Conservation (phyloP, 2,329 filamentous ascomycete species). For the Didymosphaeria variabile region DNA sequence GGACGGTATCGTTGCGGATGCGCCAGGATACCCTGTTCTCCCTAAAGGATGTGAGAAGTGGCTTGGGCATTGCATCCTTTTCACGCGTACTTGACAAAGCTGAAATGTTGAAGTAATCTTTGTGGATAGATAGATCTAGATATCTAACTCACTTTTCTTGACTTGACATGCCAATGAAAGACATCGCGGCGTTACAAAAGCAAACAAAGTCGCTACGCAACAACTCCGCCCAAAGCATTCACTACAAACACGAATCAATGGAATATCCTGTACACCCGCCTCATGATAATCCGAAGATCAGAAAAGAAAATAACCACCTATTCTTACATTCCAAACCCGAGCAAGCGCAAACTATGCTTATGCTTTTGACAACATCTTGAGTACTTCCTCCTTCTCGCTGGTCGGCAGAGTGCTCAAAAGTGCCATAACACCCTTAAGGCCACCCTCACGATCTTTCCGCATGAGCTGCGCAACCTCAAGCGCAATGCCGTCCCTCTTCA, state of each 20-base stretch:
- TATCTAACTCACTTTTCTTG: not conserved
- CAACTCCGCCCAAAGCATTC: slow-evolving; percentile 10
- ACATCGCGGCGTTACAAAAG: slow-evolving; percentile 12
- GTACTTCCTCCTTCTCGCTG: slow-evolving; percentile 84
- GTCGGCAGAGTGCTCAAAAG: slow-evolving; percentile 87
- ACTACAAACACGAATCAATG: slow-evolving; percentile 1
- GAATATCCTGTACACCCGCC: slow-evolving; percentile 4
- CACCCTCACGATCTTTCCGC: slow-evolving; percentile 71
- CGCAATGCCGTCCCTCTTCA: slow-evolving; percentile 79
- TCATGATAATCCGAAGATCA: not conserved
- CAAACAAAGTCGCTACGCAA: slow-evolving; percentile 7
- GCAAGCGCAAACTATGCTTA: slow-evolving; percentile 27
- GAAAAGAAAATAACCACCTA: not conserved
- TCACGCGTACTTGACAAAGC: not conserved
- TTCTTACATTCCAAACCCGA: slow-evolving; percentile 13
- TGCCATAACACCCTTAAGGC: slow-evolving; percentile 85
- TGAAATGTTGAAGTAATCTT: not conserved
- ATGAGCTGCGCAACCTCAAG: slow-evolving; percentile 75
- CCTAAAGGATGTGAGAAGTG: too few relatives aligned
- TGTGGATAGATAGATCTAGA: not conserved
- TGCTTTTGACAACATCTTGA: slow-evolving; percentile 63
- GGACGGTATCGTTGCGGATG: too few relatives aligned
- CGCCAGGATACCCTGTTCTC: too few relatives aligned
- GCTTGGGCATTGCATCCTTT: not conserved
- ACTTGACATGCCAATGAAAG: not conserved